phyloP scores from a whole-genome alignment of 208 protist genomes.

The Trypanosoma scelopori region DNA sequence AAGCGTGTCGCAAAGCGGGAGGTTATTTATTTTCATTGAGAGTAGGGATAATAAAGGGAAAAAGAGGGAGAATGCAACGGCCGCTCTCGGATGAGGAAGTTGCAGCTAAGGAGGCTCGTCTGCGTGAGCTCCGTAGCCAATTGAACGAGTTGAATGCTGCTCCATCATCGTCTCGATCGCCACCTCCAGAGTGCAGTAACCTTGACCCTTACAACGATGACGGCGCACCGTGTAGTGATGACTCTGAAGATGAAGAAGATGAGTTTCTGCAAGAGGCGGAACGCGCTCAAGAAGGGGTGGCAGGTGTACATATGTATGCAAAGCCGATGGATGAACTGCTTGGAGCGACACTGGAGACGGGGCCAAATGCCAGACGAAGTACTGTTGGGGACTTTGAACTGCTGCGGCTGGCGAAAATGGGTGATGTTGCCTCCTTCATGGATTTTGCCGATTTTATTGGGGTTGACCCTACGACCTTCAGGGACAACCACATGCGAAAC shows the following conservation, averaged over 20 bases:
- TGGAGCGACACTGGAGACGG: conserved; percentile 40
- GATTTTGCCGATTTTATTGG: conserved; percentile 43
- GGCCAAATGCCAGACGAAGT: conserved; percentile 27
- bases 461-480: conserved; percentile 41
- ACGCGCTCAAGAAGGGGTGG: neutral
- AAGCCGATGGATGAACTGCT: conserved; percentile 32
- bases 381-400: conserved; percentile 80
- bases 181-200: neutral
- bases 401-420: conserved; percentile 83
- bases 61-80: conserved; percentile 6
- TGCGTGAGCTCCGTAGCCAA: conserved; percentile 41
- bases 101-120: conserved; percentile 42
- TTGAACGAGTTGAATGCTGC: conserved; percentile 12
- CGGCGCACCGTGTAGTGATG: conserved; percentile 2
- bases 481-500: conserved; percentile 78
- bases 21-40: conserved; percentile 3
- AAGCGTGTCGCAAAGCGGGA: neutral
- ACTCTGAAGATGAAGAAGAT: conserved; percentile 33
- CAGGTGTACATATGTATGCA: conserved; percentile 24
- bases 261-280: conserved; percentile 24
- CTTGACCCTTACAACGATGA: conserved; percentile 5
- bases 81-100: conserved; percentile 49
- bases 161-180: neutral
- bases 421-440: conserved; percentile 58
- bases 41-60: conserved; percentile 1